phyloP scores from a whole-genome alignment of 2,329 filamentous ascomycete species.

The Thermothelomyces thermophilus region DNA sequence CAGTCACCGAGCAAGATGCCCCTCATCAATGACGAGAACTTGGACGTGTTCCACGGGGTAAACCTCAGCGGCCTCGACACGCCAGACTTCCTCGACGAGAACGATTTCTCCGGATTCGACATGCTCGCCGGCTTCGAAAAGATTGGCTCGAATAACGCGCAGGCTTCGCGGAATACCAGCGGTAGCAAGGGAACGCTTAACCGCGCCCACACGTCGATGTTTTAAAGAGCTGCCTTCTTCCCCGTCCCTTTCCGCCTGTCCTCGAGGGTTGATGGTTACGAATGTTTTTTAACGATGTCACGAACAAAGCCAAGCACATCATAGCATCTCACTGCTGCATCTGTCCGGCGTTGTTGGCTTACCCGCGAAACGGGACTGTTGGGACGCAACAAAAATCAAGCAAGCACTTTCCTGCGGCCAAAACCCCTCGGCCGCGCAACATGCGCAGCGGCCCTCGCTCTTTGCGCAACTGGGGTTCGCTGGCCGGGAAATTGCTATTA shows the following conservation, averaged over 20 bases:
- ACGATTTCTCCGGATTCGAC: slow-evolving; percentile 57
- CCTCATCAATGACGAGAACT: slow-evolving; percentile 34
- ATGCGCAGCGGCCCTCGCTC: too few relatives aligned
- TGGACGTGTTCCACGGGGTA: slow-evolving; percentile 33
- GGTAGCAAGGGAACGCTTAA: slow-evolving; percentile 24
- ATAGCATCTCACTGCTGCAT: not conserved
- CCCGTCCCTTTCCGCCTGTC: not conserved
- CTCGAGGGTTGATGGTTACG: slow-evolving; percentile 1
- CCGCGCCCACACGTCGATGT: slow-evolving; percentile 32
- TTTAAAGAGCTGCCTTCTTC: slow-evolving; percentile 11
- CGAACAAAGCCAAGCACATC: not conserved
- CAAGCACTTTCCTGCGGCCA: too few relatives aligned
- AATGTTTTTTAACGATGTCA: slow-evolving; percentile 1
- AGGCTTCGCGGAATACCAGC: slow-evolving; percentile 10
- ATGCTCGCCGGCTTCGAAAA: slow-evolving; percentile 70
- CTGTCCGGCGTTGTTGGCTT: not conserved
- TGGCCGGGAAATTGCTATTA: slow-evolving; percentile 2
- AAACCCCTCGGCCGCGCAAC: too few relatives aligned
- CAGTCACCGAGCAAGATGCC: slow-evolving; percentile 34
- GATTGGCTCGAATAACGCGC: slow-evolving; percentile 49
- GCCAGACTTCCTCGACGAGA: slow-evolving; percentile 52
- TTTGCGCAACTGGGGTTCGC: not conserved
- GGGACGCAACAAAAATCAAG: too few relatives aligned
- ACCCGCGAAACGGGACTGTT: too few relatives aligned
- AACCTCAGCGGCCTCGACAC: slow-evolving; percentile 47